These are phyloP conservation scores for Cardamine resedifolia DNA, from an alignment of 345 rosid species.

Conservation along the genomic window DNA sequence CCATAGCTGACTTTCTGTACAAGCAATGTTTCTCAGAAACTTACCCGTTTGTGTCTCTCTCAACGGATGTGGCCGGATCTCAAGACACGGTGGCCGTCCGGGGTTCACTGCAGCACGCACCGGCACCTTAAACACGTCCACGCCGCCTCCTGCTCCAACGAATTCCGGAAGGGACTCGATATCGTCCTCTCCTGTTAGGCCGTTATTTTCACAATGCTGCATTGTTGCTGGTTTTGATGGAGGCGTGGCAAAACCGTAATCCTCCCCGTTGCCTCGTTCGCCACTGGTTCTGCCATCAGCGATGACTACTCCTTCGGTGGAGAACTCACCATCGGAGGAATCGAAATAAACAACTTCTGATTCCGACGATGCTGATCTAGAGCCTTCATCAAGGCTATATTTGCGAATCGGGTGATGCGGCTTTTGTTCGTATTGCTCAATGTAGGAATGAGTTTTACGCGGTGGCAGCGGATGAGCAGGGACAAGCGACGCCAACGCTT, in stretches of 20 bases:
- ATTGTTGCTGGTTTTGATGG: constrained; percentile 22
- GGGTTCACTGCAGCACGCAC: constrained; percentile 65
- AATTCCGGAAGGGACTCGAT: constrained; percentile 53
- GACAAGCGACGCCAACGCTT: constrained; percentile 43
- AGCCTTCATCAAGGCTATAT: constrained; percentile 58
- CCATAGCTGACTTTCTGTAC: constrained; percentile 77
- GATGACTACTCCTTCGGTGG: constrained; percentile 13
- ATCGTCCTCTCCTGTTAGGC: constrained; percentile 9
- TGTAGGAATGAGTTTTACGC: constrained; percentile 58
- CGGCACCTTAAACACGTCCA: constrained; percentile 59
- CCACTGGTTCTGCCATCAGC: constrained; percentile 1
- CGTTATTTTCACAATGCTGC: neutral
- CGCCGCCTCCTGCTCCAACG: constrained; percentile 50
- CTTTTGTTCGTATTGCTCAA: constrained; percentile 55
- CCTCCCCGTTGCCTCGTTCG: constrained; percentile 24
- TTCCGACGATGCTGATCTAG: constrained; percentile 22
- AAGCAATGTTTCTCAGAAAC: constrained; percentile 73
- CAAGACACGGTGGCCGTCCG: constrained; percentile 65
- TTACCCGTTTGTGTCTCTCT: constrained; percentile 81
- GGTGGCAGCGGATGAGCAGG: constrained; percentile 40
- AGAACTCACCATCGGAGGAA: constrained; percentile 50
- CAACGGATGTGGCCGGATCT: constrained; percentile 80
- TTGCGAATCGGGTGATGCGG: constrained; percentile 44
- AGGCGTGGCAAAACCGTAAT: constrained; percentile 28
- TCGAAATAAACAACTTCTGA: constrained; percentile 41